A percentile compares a stretch with the other conserved stretches of the same genome.
Conservation (phyloP, 805 yeast species). For the Barnettozyma salicaria region DNA sequence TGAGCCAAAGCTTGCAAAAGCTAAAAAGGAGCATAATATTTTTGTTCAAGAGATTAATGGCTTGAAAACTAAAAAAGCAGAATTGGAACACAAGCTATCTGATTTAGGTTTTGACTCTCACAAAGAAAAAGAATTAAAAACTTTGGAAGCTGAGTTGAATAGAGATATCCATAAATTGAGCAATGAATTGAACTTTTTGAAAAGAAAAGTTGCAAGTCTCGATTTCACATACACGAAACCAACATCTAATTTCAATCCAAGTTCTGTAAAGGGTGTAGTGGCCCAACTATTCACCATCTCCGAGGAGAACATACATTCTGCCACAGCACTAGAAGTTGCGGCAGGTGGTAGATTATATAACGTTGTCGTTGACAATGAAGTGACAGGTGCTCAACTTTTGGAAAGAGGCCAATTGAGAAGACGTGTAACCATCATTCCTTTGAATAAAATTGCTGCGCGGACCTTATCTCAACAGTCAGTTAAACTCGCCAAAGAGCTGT, state of each 20-base stretch:
- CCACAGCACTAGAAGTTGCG: constrained; percentile 84
- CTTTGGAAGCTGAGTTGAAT: constrained; percentile 38
- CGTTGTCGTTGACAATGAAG: constrained; percentile 85
- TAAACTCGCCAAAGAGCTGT: constrained; percentile 61
- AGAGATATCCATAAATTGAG: constrained; percentile 39
- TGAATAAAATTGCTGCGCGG: constrained; percentile 73
- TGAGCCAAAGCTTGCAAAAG: constrained; percentile 44
- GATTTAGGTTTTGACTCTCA: constrained; percentile 54
- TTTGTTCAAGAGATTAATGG: constrained; percentile 38
- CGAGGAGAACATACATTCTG: constrained; percentile 49
- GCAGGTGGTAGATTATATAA: constrained; percentile 91
- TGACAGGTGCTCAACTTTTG: constrained; percentile 74
- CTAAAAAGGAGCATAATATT: constrained; percentile 42
- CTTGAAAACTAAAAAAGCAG: constrained; percentile 34
- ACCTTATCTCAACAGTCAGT: constrained; percentile 47
- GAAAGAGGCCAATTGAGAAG: constrained; percentile 73
- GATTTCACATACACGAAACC: constrained; percentile 75
- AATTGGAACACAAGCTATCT: constrained; percentile 38
- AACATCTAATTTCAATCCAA: constrained; percentile 48
- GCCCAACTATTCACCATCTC: constrained; percentile 73
- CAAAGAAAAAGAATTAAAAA: constrained; percentile 38
- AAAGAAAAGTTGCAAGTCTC: constrained; percentile 60
- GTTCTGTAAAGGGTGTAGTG: constrained; percentile 78
- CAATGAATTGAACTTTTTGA: constrained; percentile 47
- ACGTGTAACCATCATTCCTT: constrained; percentile 87